Evolutionary conservation across 1,139 yeast species (phyloP).

Genomic region (Debaryomyces subglobosus): DNA sequence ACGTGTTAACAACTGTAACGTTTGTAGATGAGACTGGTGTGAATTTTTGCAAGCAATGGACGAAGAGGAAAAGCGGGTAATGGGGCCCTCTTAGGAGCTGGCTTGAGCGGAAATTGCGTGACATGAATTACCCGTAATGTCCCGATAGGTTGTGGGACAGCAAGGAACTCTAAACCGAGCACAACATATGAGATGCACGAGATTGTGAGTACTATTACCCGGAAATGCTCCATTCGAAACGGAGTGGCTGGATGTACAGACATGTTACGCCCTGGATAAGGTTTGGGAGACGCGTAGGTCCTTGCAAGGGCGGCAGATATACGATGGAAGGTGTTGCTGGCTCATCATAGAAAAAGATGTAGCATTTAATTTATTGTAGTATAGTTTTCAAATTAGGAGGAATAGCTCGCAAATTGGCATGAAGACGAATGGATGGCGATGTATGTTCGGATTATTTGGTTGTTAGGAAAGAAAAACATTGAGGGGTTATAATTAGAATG

Average conservation of each 20-base stretch:
- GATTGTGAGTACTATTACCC: neutral
- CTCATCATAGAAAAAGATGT: neutral
- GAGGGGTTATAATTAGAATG: neutral
- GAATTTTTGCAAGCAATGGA: constrained; percentile 1
- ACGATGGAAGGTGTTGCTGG: constrained; percentile 2
- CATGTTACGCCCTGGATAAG: neutral
- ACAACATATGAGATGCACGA: neutral
- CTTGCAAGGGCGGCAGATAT: neutral
- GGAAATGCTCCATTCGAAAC: neutral
- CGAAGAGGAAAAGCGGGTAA: constrained; percentile 1
- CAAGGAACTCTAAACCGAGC: neutral
- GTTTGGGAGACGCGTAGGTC: neutral
- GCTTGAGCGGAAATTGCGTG: constrained; percentile 4
- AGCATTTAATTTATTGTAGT: neutral
- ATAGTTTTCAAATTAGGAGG: neutral
- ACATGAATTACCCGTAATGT: constrained; percentile 4
- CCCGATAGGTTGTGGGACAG: constrained; percentile 1
- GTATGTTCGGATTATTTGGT: neutral
- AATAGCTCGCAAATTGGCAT: neutral
- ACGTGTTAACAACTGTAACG: constrained; percentile 7
- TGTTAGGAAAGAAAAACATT: neutral
- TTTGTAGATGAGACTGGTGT: neutral
- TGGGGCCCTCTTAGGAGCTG: neutral
- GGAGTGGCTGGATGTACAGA: neutral
- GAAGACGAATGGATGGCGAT: neutral